These are phyloP conservation scores for Moniliophthora roreri DNA, from an alignment of 1,284 basidiomycete species.

Conservation along the genomic window DNA sequence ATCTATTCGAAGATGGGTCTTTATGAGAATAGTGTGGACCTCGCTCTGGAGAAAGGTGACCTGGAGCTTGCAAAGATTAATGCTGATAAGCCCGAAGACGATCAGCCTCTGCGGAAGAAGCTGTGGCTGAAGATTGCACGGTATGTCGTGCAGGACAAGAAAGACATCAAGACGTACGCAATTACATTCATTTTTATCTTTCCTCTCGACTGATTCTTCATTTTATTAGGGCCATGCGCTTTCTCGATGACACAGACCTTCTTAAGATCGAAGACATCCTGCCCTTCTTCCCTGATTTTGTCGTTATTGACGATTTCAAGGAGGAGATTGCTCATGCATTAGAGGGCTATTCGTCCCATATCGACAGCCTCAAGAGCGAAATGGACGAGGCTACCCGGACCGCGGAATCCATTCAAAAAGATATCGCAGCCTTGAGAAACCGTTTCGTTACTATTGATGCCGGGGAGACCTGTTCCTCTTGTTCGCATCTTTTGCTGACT, in stretches of 20 bases:
- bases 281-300: conserved; percentile 99
- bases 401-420: conserved; percentile 91
- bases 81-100: conserved; percentile 91
- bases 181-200: conserved; percentile 8
- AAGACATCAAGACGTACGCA: conserved; percentile 94
- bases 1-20: conserved; percentile 98
- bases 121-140: conserved; percentile 98
- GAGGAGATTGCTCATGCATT: conserved; percentile 96
- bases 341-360: conserved; percentile 92
- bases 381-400: conserved; percentile 96
- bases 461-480: conserved; percentile 84
- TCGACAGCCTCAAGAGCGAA: conserved; percentile 87
- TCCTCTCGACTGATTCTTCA: background rate
- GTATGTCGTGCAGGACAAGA: conserved; percentile 96
- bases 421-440: conserved; percentile 83
- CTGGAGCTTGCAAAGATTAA: conserved; percentile 91
- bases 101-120: conserved; percentile 85
- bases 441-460: conserved; percentile 95
- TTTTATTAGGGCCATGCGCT: conserved; percentile 83
- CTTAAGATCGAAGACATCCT: conserved; percentile 98
- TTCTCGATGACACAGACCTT: conserved; percentile 91
- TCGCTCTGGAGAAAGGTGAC: conserved; percentile 92
- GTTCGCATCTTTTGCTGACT: conserved; percentile 73
- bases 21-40: conserved; percentile 94
- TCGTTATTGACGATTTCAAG: conserved; percentile 99